Evolutionary conservation across 2,329 filamentous ascomycete species (phyloP).

Genomic region (Alternaria novae-zelandiae): DNA sequence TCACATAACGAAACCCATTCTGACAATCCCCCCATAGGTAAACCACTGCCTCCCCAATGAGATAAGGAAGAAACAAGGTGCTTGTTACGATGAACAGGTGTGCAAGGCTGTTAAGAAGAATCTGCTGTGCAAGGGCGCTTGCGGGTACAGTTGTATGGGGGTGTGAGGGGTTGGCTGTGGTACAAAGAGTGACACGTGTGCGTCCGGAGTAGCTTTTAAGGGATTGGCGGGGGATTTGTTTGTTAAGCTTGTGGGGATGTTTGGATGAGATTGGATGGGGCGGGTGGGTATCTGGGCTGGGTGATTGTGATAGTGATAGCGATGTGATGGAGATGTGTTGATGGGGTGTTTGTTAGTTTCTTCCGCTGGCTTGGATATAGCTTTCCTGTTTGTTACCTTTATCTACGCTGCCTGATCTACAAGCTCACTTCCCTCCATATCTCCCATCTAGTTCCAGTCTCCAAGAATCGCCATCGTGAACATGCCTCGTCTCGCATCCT

Average conservation of each 20-base stretch:
- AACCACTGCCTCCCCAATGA: neutral
- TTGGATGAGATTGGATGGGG: neutral
- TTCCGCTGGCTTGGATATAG: neutral
- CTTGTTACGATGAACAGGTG: neutral
- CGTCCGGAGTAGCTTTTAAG: neutral
- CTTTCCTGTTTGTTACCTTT: too few species aligned
- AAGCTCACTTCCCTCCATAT: neutral
- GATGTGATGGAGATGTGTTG: neutral
- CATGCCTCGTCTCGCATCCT: neutral
- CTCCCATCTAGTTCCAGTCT: neutral
- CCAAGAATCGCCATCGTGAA: neutral
- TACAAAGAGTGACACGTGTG: neutral
- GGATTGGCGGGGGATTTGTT: too few species aligned
- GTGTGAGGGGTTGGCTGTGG: neutral
- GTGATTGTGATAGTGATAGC: neutral
- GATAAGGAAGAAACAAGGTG: neutral
- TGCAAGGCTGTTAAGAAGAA: neutral
- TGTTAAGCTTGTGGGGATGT: neutral
- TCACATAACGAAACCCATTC: too few species aligned
- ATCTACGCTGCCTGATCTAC: too few species aligned
- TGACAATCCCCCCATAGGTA: neutral
- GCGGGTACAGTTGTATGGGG: neutral
- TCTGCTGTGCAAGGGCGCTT: neutral
- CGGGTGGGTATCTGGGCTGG: neutral
- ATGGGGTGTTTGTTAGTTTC: neutral